phyloP scores from a whole-genome alignment of 805 yeast species.

The Komagataella pseudopastoris region DNA sequence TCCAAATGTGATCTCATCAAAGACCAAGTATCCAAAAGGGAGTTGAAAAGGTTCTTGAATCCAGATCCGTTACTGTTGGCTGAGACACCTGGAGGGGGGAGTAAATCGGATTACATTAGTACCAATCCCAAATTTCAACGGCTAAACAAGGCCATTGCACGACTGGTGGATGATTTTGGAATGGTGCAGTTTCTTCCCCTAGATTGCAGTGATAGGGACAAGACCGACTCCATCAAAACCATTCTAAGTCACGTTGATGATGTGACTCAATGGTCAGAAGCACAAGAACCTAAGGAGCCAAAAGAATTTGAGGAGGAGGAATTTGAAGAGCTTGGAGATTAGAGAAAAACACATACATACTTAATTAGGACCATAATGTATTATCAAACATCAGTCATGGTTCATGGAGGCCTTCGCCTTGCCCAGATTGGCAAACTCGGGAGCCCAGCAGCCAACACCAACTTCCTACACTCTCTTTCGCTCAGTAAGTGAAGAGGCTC shows the following conservation, averaged over 20 bases:
- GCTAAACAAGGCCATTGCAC: slow-evolving; percentile 73
- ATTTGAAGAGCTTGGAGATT: not conserved
- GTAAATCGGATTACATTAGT: slow-evolving; percentile 6
- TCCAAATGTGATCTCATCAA: slow-evolving; percentile 81
- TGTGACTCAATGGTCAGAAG: slow-evolving; percentile 94
- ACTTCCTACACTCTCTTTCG: no score
- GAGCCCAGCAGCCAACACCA: no score
- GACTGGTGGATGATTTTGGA: slow-evolving; percentile 91
- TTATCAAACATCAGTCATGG: not conserved
- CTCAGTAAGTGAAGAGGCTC: not conserved
- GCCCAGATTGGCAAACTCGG: no score
- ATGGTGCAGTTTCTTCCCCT: slow-evolving; percentile 96
- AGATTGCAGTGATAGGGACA: slow-evolving; percentile 47
- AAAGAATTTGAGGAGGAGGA: slow-evolving; percentile 60
- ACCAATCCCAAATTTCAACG: slow-evolving; percentile 47
- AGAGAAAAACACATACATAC: not conserved
- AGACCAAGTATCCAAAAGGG: slow-evolving; percentile 62
- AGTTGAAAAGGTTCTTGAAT: slow-evolving; percentile 70
- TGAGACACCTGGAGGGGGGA: slow-evolving; percentile 21
- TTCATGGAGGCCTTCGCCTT: no score
- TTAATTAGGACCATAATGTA: not conserved
- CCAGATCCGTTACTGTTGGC: slow-evolving; percentile 79
- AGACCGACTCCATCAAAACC: slow-evolving; percentile 60
- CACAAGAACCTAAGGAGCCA: slow-evolving; percentile 96
- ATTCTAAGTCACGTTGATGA: slow-evolving; percentile 91